Evolutionary conservation across 345 rosid genomes (phyloP), one percentile per base, ranked within the genome.

Genomic region (Eucalyptus cloeziana): DNA sequence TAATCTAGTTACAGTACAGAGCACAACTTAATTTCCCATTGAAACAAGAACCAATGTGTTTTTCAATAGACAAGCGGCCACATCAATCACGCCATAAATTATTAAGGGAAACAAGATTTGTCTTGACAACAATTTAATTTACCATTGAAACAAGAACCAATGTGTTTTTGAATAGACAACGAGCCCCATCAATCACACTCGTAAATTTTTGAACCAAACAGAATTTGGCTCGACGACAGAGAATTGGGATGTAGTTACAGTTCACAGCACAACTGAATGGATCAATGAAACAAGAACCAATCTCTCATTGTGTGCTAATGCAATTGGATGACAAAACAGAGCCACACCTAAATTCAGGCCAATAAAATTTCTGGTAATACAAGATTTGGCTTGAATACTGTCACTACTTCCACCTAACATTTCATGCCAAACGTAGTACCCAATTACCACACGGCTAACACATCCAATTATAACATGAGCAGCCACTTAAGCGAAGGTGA

Each of bases 1-100:
- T 97, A 98, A 94, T 97, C 99, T 97, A 93, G 51, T 37, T 43
- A 90, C 27, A 80, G 51, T 11, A 49, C 83, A 37, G 44, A 69
- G 80, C 80, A 16, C 80, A 31, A 33, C 37, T 69, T 69, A 69
- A 69, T 33, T 69, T 33, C 6, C 80, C 80, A 33, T 16, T 10
- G 11, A 33, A 69, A 69, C 44, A 69, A 33, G 44, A 69, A 33
- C 80, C 79, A 15, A 33, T 69, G 80, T 33, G 79, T 31, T 31
- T 69, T 33, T 4, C 10, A 69, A 69, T 69, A 69, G 24, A 69
- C 44, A 69, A 33, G 24, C 1, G 21, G 24, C 43, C 80, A 16
- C 80, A 31, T 69, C 80, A 69, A 69, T 69, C 80, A 1, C 24
- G 5, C 44, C 21, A 40, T 17, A 69, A 69, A 5, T 69, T 69